phyloP scores from a whole-genome alignment of 129 eudicot species.

The Cynara cardunculus region DNA sequence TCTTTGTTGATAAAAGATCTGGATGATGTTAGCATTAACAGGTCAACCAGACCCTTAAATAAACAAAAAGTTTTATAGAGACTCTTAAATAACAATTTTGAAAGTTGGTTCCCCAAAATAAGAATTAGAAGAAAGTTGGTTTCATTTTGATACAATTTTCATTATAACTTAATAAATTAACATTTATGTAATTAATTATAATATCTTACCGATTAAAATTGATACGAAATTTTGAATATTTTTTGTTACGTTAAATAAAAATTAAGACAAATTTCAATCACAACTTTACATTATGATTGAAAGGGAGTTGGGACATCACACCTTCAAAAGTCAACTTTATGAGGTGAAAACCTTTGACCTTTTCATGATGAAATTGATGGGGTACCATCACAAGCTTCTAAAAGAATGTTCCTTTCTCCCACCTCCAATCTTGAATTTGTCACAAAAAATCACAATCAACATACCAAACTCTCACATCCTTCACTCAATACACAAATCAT shows the following conservation, averaged over 20 bases:
- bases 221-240: background rate
- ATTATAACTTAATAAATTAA: no score
- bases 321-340: conserved; percentile 19
- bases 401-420: conserved; percentile 26
- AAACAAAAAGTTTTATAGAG: no score
- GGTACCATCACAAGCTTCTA: conserved; percentile 15
- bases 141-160: no score
- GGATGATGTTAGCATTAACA: no score
- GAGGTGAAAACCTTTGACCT: conserved; percentile 15
- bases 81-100: no score
- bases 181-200: no score
- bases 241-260: background rate
- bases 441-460: conserved; percentile 15
- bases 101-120: no score
- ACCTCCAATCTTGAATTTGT: conserved; percentile 34
- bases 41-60: no score
- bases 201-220: no score
- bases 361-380: conserved; percentile 33
- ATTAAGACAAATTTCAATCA: background rate
- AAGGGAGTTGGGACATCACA: conserved; percentile 10
- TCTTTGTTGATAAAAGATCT: no score
- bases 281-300: conserved; percentile 3
- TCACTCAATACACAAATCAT: background rate
- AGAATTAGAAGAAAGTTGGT: no score
- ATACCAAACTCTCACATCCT: conserved; percentile 1